Evolutionary conservation across 202 grass and related monocot species (phyloP).

Genomic region (Zizania palustris): DNA sequence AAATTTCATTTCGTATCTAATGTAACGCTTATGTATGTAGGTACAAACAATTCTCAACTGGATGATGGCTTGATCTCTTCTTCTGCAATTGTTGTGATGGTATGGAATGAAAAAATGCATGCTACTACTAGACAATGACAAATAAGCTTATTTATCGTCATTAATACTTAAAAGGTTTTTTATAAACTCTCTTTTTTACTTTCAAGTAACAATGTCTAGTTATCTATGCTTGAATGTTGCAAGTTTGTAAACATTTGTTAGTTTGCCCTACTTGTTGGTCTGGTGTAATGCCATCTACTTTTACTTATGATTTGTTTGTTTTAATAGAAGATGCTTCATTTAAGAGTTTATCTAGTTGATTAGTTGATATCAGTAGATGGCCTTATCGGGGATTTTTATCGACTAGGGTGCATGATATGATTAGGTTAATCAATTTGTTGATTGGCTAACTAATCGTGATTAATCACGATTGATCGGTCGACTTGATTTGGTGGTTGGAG

Average conservation of each 20-base stretch:
- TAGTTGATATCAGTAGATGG: not conserved
- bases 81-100: not conserved
- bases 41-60: conserved; percentile 7
- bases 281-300: conserved; percentile 1
- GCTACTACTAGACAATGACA: not conserved
- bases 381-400: no score
- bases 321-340: no score
- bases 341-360: no score
- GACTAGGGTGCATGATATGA: no score
- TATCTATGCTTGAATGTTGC: not conserved
- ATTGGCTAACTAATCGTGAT: no score
- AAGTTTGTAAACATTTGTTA: not conserved
- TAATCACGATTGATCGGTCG: no score
- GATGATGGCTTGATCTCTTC: not conserved
- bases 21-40: conserved; percentile 37
- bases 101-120: not conserved
- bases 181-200: not conserved
- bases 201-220: not conserved
- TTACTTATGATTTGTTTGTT: no score
- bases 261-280: not conserved
- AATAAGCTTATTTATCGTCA: conserved; percentile 5
- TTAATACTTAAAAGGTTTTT: not conserved
- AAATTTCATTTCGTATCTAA: conserved; percentile 1
- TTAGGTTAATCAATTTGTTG: no score
- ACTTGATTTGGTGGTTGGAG: no score